Evolutionary conservation across 768 basidiomycete species (phyloP), one percentile per base, ranked within the genome.

Genomic region (Imleria badia): DNA sequence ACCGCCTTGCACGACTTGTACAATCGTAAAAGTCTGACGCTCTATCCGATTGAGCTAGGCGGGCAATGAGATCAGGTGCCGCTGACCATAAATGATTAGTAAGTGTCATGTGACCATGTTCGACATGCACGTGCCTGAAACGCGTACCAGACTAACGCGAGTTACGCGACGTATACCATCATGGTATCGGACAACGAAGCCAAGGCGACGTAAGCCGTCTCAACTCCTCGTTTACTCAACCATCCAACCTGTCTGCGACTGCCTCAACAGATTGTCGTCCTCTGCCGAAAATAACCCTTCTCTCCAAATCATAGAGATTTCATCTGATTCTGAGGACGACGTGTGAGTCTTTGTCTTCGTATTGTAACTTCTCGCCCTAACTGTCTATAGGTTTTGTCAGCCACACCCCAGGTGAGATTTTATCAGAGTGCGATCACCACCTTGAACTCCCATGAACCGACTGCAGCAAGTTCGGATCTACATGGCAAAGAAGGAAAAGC

Each of bases 41-140:
- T 81, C 80, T 81, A 82, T 81, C 79, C 79, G 79, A 81, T 81
- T 81, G 81, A 82, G 79, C 81, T 82, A 81, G 79, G 79, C 79
- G 77, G 81, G 79, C 79, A 56, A 51, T 77, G 6, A 1, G 17
- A 8, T 13, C 2, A 3, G 2, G 8, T 2, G 1, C n/a, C 26
- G n/a, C 26, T 6, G 26, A 15, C 14, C 30, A 31, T 9, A 51
- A 9, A 43, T 34, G 17, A 75, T 75, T 74, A 31, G 11, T 2
- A 13, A 0, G 2, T 1, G 1, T 54, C 65, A 66, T 53, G 51
- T 66, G 65, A 57, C 5, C 0, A 6, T 52, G 55, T 60, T 65
- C 35, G 30, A 59, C 6, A 34, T 44, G 52, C 62, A 64, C 62
- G 62, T 59, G 64, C 40, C 22, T 31, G 8, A 3, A 20, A 53